phyloP scores from a whole-genome alignment of 163 green algal species.

The Trebouxia gelatinosa region DNA sequence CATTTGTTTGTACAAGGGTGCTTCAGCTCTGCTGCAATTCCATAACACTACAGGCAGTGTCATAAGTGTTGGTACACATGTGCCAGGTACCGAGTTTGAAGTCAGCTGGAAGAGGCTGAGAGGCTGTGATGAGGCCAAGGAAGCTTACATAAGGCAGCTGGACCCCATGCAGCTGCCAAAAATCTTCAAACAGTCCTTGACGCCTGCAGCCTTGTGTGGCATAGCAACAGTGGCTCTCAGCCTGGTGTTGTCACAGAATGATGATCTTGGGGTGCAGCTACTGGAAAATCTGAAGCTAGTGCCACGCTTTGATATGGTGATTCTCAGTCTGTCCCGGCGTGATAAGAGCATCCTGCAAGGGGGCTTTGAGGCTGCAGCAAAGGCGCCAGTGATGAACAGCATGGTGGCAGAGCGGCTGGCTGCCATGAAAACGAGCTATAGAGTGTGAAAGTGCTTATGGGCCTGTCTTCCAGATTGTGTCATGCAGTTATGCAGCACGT shows the following conservation, averaged over 20 bases:
- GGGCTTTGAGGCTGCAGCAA: not conserved
- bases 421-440: not conserved
- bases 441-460: no score
- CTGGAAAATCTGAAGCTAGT: constrained; percentile 53
- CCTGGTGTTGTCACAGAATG: constrained; percentile 16
- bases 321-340: constrained; percentile 49
- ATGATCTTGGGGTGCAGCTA: constrained; percentile 39
- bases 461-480: no score
- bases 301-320: constrained; percentile 66
- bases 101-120: constrained; percentile 58
- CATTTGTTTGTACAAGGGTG: no score
- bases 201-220: constrained; percentile 48
- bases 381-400: not conserved
- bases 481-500: no score
- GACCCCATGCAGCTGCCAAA: constrained; percentile 45
- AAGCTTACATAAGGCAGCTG: constrained; percentile 58
- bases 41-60: no score
- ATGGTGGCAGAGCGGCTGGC: not conserved
- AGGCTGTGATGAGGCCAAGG: constrained; percentile 51
- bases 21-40: no score
- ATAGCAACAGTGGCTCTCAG: constrained; percentile 49
- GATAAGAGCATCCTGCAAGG: constrained; percentile 33
- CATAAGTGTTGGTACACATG: no score
- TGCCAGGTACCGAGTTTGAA: constrained; percentile 80
- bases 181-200: constrained; percentile 70